Base-by-base conservation (phyloP, 331 rosid genomes). In the Erythrophleum ivorense region DNA sequence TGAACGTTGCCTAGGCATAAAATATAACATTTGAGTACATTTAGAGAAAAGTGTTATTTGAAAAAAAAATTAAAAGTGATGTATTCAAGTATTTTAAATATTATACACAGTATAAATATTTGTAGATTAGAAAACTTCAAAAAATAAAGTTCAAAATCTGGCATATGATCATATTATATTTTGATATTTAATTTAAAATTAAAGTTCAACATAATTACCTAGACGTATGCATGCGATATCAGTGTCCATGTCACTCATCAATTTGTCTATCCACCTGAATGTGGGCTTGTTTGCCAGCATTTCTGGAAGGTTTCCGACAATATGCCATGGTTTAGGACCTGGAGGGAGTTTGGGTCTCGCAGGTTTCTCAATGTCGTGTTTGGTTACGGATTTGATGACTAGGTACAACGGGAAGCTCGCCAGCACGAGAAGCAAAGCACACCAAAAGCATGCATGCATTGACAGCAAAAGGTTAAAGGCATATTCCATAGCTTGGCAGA, bases 261-360 rank as follows among this genome's bases (percentile, higher is more conserved):
- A 3, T 3, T 18, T 9, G 38, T 83, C 86, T 9, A 85, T 46
- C 87, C 86, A 85, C 50, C 15, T 68, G 58, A 64, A 66, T 7
- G 83, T 53, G 0, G 84, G 80, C 57, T 43, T 73, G 54, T 70
- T 82, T 55, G 77, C 31, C 84, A 77, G 73, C 81, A 85, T 52
- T 18, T 78, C 74, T 0, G 88, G 82, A 12, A 83, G 57, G 55
- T 65, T 14, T 9, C 91, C 86, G 2, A 83, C 60, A 18, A 88
- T 14, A 3, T 86, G 87, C 91, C 91, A 85, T 9, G 85, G 84
- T 3, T 53, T 19, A 3, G 87, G 91, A 18, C 91, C 88, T 0
- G 82, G 86, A 29, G 87, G 88, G 16, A 87, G 78, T 41, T 67
- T 67, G 19, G 59, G 59, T 19, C 7, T 57, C 29, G 2, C 0